Evolutionary conservation across 2,329 filamentous ascomycete genomes (phyloP), one percentile per base, ranked within the genome.

Genomic region (Capronia epimyces): DNA sequence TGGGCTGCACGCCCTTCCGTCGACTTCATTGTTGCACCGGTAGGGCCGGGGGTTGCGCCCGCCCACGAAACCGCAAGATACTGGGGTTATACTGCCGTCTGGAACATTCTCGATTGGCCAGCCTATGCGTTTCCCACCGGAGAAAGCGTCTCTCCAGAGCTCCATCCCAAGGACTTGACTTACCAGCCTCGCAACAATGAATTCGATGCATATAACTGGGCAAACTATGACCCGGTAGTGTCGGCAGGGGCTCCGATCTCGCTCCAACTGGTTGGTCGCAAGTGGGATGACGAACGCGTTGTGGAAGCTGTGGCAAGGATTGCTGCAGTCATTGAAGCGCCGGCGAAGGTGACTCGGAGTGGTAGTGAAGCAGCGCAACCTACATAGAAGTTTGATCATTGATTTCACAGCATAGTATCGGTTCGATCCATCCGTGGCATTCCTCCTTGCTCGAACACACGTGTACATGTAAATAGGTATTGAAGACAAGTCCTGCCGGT

Each of bases 91-190:
- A 66, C 64, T 1, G 62, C 60, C 36, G 60, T 69, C 52, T 64
- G 67, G 67, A 66, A 69, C 32, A 22, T 71, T 21, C 31, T 69
- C 25, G 61, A 71, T 1, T 66, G 63, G 55, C 58, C 67, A 3
- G 60, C 61, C 18, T 41, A 68, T 42, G 57, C 62, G 21, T 48
- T 70, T 39, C 66, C 67, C 15, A 62, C 58, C 18, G 44, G 31
- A 7, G 24, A 24, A 15, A 45, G 45, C 9, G 10, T 67, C 52
- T 24, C 21, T n/a, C 24, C 29, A 2, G 46, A 49, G 16, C 5
- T 27, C n/a, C 29, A 8, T 8, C 18, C 12, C 20, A 49, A 49
- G 31, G 40, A 49, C 15, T 13, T 21, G 22, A 25, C 40, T 4
- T 50, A 50, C 29, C 9, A 16, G 10, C 48, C 48, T 15, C 7